Base-by-base conservation (phyloP, 1,139 yeast species). In the Debaryomyces fabryi region DNA sequence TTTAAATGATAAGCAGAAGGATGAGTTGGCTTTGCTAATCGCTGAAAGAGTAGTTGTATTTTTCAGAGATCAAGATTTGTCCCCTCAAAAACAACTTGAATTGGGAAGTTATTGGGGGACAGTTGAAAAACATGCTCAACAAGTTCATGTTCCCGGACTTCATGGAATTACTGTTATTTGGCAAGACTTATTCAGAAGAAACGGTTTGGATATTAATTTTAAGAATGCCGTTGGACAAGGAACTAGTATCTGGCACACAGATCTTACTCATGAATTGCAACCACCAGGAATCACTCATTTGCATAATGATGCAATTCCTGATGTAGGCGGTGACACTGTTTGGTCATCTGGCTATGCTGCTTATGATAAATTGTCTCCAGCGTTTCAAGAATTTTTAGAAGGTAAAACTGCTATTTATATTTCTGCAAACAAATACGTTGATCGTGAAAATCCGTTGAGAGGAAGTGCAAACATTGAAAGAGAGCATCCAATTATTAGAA, bases 151-250 rank as follows among this genome's bases (percentile, higher is more conserved):
- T 37, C 67, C 74, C 55, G 53, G 55, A 40, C 25, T 40, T n/a
- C 30, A 39, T 36, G 86, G 86, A 32, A 65, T 78, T 33, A 65
- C 82, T 20, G 77, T 78, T 7, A 75, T 82, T 52, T 81, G 86
- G 86, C 78, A 74, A 49, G 82, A 80, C 51, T 68, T 66, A 52
- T 53, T 51, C 44, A 62, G 64, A 42, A 63, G 58, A 47, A 55
- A 50, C 46, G 67, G 66, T 7, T 35, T 50, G 44, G 60, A 55
- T 38, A 56, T 67, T 46, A 62, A 67, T 15, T 72, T 66, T 62
- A 72, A 68, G 53, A 60, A 60, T 39, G 56, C 66, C 41, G 60
- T 57, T 41, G 63, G 64, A 30, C 64, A 3, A 13, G 76, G 76
- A 9, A 71, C 69, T 55, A 60, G 72, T 12, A 44, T 37, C 10